phyloP scores from a whole-genome alignment of 495 filamentous ascomycete genomes.

The Neurospora sp. region DNA sequence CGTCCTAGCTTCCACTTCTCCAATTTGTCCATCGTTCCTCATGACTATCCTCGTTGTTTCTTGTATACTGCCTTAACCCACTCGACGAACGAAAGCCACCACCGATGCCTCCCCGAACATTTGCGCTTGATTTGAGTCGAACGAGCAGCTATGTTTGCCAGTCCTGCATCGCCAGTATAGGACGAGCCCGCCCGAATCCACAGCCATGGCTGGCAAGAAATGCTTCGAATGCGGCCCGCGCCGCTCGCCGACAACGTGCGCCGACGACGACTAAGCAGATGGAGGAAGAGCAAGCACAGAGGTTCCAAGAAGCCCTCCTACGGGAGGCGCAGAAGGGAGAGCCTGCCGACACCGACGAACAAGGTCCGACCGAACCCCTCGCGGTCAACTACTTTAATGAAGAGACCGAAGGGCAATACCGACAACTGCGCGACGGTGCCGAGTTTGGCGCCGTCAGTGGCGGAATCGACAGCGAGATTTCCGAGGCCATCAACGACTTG shows the following conservation, averaged over 20 bases:
- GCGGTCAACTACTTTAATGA: slow-evolving; percentile 35
- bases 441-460: slow-evolving; percentile 35
- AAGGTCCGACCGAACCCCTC: slow-evolving; percentile 2
- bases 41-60: not conserved
- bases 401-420: slow-evolving; percentile 29
- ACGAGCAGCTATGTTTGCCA: slow-evolving; percentile 26
- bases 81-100: not conserved
- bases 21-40: not conserved
- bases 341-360: not conserved
- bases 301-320: not conserved
- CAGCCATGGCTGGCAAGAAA: slow-evolving; percentile 15
- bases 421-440: slow-evolving; percentile 20
- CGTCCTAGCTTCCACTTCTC: not conserved
- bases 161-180: slow-evolving; percentile 19
- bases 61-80: not conserved
- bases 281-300: not conserved
- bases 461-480: slow-evolving; percentile 30
- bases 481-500: slow-evolving; percentile 35
- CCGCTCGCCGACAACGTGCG: not conserved
- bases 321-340: not conserved
- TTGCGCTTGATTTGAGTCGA: slow-evolving; percentile 17
- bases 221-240: slow-evolving; percentile 8
- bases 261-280: not conserved
- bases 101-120: slow-evolving; percentile 21
- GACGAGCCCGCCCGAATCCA: slow-evolving; percentile 6